phyloP scores from a whole-genome alignment of 2,329 filamentous ascomycete species.

The Colletotrichum godetiae region DNA sequence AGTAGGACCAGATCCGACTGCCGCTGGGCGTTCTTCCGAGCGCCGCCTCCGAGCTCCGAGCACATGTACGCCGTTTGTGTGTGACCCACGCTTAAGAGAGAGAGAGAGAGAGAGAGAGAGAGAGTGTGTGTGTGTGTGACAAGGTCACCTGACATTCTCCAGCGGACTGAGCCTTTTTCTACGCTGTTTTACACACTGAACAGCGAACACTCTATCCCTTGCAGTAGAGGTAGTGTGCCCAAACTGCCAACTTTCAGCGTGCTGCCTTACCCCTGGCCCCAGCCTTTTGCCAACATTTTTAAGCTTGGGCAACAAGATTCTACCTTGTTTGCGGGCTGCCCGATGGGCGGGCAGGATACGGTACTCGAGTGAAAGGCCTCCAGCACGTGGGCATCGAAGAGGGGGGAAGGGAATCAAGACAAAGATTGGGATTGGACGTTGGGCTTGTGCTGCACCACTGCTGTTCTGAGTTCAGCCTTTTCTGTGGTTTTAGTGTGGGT shows the following conservation, averaged over 20 bases:
- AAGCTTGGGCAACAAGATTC: slow-evolving; percentile 1
- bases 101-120: background rate
- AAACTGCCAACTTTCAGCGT: background rate
- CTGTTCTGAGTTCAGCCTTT: background rate
- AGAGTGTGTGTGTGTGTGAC: background rate
- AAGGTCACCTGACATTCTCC: slow-evolving; percentile 2
- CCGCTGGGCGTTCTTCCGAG: background rate
- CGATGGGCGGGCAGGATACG: too few relatives aligned
- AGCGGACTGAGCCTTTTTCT: background rate
- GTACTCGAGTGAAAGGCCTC: background rate
- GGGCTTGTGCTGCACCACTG: background rate
- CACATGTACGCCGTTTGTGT: background rate
- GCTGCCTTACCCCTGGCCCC: background rate
- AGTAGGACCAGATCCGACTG: background rate
- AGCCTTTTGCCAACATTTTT: background rate
- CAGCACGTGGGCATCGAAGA: slow-evolving; percentile 1
- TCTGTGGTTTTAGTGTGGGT: slow-evolving; percentile 5
- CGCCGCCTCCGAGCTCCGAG: background rate
- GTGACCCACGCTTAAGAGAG: too few relatives aligned
- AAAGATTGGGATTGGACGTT: background rate
- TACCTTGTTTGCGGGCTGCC: background rate
- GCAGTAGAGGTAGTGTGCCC: background rate
- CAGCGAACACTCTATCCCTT: too few relatives aligned
- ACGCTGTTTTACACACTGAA: too few relatives aligned
- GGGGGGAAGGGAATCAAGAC: background rate